These are phyloP conservation scores for Fusarium foetens DNA, from an alignment of 2,329 filamentous ascomycete genomes.

Conservation along the genomic window DNA sequence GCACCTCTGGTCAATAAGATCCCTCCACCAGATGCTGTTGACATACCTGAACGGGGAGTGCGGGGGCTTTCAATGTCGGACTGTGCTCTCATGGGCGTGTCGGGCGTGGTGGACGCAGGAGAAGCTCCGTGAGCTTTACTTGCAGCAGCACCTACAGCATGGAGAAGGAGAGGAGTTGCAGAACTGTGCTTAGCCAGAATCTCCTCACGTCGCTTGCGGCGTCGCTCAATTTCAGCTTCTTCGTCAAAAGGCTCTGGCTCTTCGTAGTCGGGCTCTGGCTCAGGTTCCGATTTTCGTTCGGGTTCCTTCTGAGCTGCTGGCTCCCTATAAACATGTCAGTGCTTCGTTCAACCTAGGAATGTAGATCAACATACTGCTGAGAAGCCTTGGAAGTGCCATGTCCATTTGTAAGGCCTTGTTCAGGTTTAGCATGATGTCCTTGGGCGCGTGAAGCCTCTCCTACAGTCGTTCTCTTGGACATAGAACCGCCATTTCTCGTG, in stretches of 20 bases:
- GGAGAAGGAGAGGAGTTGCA: conserved; percentile 77
- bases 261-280: conserved; percentile 53
- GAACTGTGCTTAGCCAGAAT: conserved; percentile 85
- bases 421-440: conserved; percentile 75
- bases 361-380: conserved; percentile 27
- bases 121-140: conserved; percentile 63
- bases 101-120: conserved; percentile 61
- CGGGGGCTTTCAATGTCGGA: conserved; percentile 54
- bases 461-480: conserved; percentile 71
- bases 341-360: not conserved
- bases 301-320: conserved; percentile 30
- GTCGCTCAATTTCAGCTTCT: conserved; percentile 84
- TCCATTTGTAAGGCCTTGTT: conserved; percentile 58
- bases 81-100: conserved; percentile 52
- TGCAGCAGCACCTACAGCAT: conserved; percentile 73
- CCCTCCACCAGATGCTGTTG: not conserved
- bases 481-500: conserved; percentile 62
- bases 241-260: conserved; percentile 76
- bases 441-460: conserved; percentile 66
- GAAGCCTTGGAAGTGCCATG: conserved; percentile 27
- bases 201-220: conserved; percentile 84
- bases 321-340: conserved; percentile 32
- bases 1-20: conserved; percentile 41
- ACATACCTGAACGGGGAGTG: conserved; percentile 62
- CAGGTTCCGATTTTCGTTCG: conserved; percentile 44